Conservation (phyloP, 805 yeast species). For the Saccharomyces jurei region DNA sequence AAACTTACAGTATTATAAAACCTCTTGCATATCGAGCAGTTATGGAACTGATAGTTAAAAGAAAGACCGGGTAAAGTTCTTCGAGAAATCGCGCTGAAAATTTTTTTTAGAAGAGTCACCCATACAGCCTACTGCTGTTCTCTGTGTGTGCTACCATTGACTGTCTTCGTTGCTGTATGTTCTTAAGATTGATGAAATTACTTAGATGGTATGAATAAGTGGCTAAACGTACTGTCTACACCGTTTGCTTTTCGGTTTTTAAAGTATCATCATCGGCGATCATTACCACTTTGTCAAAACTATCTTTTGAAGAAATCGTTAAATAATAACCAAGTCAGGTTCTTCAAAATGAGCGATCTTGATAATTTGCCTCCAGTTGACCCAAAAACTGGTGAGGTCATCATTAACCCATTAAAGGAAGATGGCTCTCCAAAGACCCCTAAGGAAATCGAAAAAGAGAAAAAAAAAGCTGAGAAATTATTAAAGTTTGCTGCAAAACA, state of each 20-base stretch:
- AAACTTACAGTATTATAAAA: neutral
- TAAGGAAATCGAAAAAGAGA: conserved; percentile 78
- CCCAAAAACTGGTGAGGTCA: conserved; percentile 31
- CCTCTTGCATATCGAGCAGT: neutral
- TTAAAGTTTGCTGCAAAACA: conserved; percentile 81
- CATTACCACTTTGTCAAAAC: neutral
- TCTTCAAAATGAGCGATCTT: conserved; percentile 25
- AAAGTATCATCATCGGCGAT: neutral
- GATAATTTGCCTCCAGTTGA: conserved; percentile 30
- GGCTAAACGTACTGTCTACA: neutral
- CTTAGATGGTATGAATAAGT: conserved; percentile 1
- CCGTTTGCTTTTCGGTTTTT: neutral
- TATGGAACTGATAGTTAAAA: neutral
- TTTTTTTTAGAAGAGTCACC: neutral
- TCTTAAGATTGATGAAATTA: neutral
- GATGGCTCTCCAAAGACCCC: conserved; percentile 55
- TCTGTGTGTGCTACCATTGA: neutral
- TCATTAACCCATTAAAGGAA: conserved; percentile 32
- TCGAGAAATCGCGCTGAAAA: neutral
- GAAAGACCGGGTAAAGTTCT: neutral
- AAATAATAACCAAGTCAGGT: conserved; percentile 6
- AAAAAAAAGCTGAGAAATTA: conserved; percentile 79
- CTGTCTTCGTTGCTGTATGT: neutral
- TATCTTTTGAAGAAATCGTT: neutral
- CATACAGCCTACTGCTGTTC: neutral